A percentile compares a stretch with the other conserved stretches of the same genome.
phyloP scores from a whole-genome alignment of 352 stramenopile species.

The Phytopythium oedochilum region DNA sequence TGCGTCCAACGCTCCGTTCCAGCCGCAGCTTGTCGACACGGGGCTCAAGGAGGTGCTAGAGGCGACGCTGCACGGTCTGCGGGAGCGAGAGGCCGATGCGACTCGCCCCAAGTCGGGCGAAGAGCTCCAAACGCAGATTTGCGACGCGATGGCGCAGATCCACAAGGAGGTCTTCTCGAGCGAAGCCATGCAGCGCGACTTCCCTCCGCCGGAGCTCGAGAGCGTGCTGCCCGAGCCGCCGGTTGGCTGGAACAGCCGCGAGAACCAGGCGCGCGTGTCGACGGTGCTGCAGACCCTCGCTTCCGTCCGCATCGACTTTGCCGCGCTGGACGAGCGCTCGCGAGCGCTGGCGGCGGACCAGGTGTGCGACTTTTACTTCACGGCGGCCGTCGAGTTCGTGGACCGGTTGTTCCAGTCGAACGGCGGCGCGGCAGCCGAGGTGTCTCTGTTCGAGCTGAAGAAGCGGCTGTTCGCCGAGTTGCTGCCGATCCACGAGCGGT shows the following conservation, averaged over 20 bases:
- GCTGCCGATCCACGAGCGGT: constrained; percentile 40
- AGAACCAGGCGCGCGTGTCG: constrained; percentile 21
- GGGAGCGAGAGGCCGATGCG: background rate
- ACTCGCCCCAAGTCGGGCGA: background rate
- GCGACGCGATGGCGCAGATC: background rate
- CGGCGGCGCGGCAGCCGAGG: constrained; percentile 1
- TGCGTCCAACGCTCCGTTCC: constrained; percentile 4
- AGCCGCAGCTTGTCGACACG: constrained; percentile 16
- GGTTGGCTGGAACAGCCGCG: constrained; percentile 30
- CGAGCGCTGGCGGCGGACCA: constrained; percentile 16
- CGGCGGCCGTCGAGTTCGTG: constrained; percentile 45
- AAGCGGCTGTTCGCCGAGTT: constrained; percentile 44
- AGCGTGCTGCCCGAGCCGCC: constrained; percentile 20
- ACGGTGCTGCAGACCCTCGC: constrained; percentile 27
- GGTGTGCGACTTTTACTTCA: constrained; percentile 55
- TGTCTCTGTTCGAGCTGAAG: constrained; percentile 68
- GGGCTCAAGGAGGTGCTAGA: constrained; percentile 43
- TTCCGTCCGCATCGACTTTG: constrained; percentile 15
- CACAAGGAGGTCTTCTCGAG: constrained; percentile 26
- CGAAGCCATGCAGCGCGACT: constrained; percentile 21
- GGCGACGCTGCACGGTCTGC: background rate
- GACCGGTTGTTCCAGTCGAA: constrained; percentile 42
- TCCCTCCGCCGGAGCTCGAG: constrained; percentile 41
- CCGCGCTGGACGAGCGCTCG: constrained; percentile 2
- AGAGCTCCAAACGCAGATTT: constrained; percentile 1